Percentiles rank a stretch among this genome's conserved stretches.
Conservation (phyloP, 768 basidiomycete species). For the Exsudoporus frostii region DNA sequence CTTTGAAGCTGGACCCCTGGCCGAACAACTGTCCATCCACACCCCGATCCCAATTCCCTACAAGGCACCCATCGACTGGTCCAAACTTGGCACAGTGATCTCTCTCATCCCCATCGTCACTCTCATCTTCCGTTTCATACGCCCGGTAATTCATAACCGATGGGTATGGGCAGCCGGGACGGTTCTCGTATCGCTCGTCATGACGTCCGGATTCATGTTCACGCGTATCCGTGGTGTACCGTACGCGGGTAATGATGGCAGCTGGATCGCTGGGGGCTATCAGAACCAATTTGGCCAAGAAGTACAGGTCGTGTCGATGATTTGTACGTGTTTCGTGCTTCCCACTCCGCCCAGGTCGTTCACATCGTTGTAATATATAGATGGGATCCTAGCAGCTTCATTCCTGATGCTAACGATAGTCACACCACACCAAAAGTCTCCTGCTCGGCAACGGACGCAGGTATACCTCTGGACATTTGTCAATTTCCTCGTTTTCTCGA, state of each 20-base stretch:
- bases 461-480: slow-evolving; percentile 88
- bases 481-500: slow-evolving; percentile 79
- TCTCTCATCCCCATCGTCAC: slow-evolving; percentile 46
- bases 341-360: background rate
- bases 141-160: slow-evolving; percentile 63
- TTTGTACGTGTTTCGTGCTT: slow-evolving; percentile 60
- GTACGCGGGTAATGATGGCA: slow-evolving; percentile 57
- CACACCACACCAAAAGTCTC: slow-evolving; percentile 72
- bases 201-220: slow-evolving; percentile 97
- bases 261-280: slow-evolving; percentile 87
- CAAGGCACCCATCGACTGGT: slow-evolving; percentile 73
- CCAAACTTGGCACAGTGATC: slow-evolving; percentile 46
- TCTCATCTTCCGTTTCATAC: slow-evolving; percentile 56
- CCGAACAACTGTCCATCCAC: slow-evolving; percentile 66
- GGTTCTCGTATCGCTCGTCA: slow-evolving; percentile 63
- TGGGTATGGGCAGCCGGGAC: slow-evolving; percentile 78
- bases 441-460: slow-evolving; percentile 75
- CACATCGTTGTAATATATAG: slow-evolving; percentile 39
- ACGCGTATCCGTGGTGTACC: slow-evolving; percentile 84
- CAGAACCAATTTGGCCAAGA: slow-evolving; percentile 92
- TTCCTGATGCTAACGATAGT: slow-evolving; percentile 80
- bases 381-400: slow-evolving; percentile 75
- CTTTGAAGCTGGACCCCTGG: slow-evolving; percentile 75
- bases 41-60: slow-evolving; percentile 84
- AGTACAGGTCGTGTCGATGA: slow-evolving; percentile 77